A percentile compares a stretch with the other conserved stretches of the same genome.
Conservation (phyloP, 2,329 filamentous ascomycete genomes). For the Curvularia eragrostidis region DNA sequence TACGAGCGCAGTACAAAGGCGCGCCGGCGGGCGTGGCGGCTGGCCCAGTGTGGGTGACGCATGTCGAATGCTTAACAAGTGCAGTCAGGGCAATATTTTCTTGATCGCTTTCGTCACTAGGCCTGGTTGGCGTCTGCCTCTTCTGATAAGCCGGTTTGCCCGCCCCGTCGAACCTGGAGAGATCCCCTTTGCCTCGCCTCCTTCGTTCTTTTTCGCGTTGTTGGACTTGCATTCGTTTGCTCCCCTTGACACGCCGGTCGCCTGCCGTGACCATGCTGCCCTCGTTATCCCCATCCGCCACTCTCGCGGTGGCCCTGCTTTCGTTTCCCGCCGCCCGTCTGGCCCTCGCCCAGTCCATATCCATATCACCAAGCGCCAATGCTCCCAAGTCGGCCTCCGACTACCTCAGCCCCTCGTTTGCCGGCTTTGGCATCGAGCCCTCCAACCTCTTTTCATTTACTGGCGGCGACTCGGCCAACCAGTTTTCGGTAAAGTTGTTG, state of each 20-base stretch:
- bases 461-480: slow-evolving; percentile 52
- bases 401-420: slow-evolving; percentile 54
- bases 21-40: too few species aligned
- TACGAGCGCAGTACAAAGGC: not conserved
- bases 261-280: slow-evolving; percentile 25
- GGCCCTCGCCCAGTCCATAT: slow-evolving; percentile 42
- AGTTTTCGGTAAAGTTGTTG: slow-evolving; percentile 56
- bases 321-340: slow-evolving; percentile 17
- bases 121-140: too few species aligned
- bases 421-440: slow-evolving; percentile 61
- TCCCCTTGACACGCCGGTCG: not conserved
- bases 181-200: not conserved
- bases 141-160: not conserved
- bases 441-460: slow-evolving; percentile 62
- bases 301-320: slow-evolving; percentile 26
- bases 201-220: slow-evolving; percentile 3
- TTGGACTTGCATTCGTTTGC: slow-evolving; percentile 6
- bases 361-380: slow-evolving; percentile 39
- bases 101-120: not conserved
- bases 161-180: not conserved
- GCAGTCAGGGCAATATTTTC: not conserved
- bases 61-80: not conserved
- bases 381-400: slow-evolving; percentile 42
- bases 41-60: not conserved
- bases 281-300: slow-evolving; percentile 25